Evolutionary conservation across 2,329 filamentous ascomycete species (phyloP), one percentile per base, ranked within the genome.

Genomic region (Trichophyton schoenleinii): DNA sequence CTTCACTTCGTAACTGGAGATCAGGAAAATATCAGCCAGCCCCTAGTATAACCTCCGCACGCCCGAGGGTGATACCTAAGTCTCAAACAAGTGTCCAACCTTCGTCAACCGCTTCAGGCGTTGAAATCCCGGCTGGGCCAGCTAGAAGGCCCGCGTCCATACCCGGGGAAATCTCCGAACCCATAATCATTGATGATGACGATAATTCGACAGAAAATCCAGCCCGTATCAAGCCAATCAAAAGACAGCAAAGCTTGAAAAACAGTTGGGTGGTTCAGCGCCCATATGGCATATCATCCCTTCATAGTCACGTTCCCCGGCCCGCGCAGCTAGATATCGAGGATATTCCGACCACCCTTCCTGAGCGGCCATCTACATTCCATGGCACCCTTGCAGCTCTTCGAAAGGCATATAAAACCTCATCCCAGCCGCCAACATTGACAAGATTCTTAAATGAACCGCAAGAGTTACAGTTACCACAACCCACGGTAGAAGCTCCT

Each of bases 1-100:
- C 68, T 36, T 74, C 75, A 2, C 71, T 85, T 58, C 71, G 68
- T 53, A 73, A 78, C 61, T 85, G 83, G 83, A 77, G 71, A 64
- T 69, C 70, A 41, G 81, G 82, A 18, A 70, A 64, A 18, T 72
- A 79, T 49, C 67, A 64, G 13, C 63, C 20, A 15, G 60, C 38
- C n/a, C 3, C 31, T 6, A 8, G 18, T 28, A 49, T 34, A 36
- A 36, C 28, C n/a, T 36, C 52, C 3, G 13, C 52, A 36, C 52
- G 52, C 15, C 13, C 52, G 34, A 13, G 52, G 4, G 11, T 4
- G n/a, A 34, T 28, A 28, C 52, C 52, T 5, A 55, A 36, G 28
- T 18, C 52, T 34, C 52, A 55, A 18, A 34, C 3, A 5, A 36
- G 52, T n/a, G 52, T 15, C 34, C 11, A 31, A 13, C 28, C 15